Base-by-base conservation (phyloP, 176 grass and related monocot genomes). In the Paspalum notatum region DNA sequence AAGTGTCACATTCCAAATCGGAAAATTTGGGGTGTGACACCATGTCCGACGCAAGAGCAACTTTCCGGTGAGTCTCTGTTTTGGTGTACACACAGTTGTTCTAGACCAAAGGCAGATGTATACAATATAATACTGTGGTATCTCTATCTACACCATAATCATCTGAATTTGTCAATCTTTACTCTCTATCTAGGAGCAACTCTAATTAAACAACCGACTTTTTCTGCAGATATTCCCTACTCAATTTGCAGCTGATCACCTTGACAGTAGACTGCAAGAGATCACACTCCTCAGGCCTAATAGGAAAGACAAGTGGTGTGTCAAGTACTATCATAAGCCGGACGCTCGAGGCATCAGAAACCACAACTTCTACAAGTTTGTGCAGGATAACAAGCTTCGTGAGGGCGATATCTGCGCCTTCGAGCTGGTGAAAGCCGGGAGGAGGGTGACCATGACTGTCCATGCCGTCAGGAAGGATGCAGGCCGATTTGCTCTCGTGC, bases 331-430 rank as follows among this genome's bases (percentile, higher is more conserved):
- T 6, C 43, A 77, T 9, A 13, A 11, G 0, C 5, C 7, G 5
- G 3, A 12, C 15, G n/a, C 2, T 50, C 51, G 24, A 22, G 26
- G 39, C 42, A 32, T 90, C 54, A 4, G 12, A 13, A 7, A 27
- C n/a, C 37, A 21, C 9, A 25, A 46, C 11, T 66, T 68, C 0
- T 87, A 18, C 68, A 51, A 63, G 7, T 85, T 90, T 41, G 59
- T 86, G 4, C 7, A 14, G 0, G 67, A 74, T 6, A 82, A 83
- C 37, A 10, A 71, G 18, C 69, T 90, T 44, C 58, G 41, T 4
- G 17, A 73, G 26, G 85, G 64, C 3, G n/a, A 83, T 18, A 5
- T 85, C 64, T 87, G 91, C 4, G 2, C 85, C 20, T 90, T 87
- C 14, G 84, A 93, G 60, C 51, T 93, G 42, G 75, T 74, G 51